Conservation (phyloP, 31 red algal species). For the Asparagopsis taxiformis region DNA sequence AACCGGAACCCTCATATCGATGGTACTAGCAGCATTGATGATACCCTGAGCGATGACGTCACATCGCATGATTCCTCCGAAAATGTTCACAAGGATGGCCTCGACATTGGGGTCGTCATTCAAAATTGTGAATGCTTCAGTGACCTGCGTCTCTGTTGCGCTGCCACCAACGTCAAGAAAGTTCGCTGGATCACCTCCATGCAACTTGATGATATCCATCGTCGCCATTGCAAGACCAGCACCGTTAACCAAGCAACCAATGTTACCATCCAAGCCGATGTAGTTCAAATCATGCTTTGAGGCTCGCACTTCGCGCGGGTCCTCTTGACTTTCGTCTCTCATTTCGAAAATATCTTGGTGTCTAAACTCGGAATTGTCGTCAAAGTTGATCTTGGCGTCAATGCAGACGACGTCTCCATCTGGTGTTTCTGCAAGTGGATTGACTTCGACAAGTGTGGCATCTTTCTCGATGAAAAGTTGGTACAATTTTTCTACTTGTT, state of each 20-base stretch:
- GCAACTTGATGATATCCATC: constrained; percentile 99
- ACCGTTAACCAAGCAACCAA: constrained; percentile 98
- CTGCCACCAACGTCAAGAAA: constrained; percentile 98
- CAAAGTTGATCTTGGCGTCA: constrained; percentile 98
- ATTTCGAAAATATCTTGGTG: constrained; percentile 84
- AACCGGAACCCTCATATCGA: constrained; percentile 87
- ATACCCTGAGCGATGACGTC: constrained; percentile 98
- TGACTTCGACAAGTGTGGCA: constrained; percentile 90
- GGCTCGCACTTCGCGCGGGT: constrained; percentile 91
- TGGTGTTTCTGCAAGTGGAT: constrained; percentile 89
- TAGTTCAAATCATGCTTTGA: constrained; percentile 86
- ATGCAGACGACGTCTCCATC: constrained; percentile 84
- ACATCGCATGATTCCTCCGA: constrained; percentile 99
- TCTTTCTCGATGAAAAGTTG: constrained; percentile 89
- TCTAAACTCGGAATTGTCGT: constrained; percentile 95
- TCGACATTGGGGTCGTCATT: constrained; percentile 85
- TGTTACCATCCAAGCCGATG: constrained; percentile 97
- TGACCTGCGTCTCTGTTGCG: constrained; percentile 95
- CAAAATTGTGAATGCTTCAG: constrained; percentile 92
- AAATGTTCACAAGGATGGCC: constrained; percentile 98
- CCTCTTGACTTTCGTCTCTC: constrained; percentile 91
- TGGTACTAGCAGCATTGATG: constrained; percentile 80
- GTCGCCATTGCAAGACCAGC: constrained; percentile 99
- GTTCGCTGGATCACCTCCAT: constrained; percentile 97
- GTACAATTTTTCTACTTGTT: constrained; percentile 77